Evolutionary conservation across 192 early-diverging fungal species (phyloP), one percentile per base, ranked within the genome.

Genomic region (Coemansia sp.): DNA sequence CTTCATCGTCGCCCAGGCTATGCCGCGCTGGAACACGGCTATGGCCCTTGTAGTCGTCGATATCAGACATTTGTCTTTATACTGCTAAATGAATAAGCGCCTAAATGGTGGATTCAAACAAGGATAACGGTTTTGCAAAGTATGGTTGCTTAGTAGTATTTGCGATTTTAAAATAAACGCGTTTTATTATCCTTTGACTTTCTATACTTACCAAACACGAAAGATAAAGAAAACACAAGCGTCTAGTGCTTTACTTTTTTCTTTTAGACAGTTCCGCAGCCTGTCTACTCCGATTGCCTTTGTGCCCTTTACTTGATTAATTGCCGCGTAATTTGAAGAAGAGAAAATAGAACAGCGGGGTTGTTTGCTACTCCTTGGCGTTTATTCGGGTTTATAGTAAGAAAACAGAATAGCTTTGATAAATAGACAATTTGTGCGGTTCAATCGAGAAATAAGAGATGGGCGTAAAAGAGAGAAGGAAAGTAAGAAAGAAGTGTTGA

Each of bases 11-110:
- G 39, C 12, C 81, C 35, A 75, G 84, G 30, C 83, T 82, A 37
- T 84, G 84, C 35, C 29, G 37, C 75, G 57, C 7, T 74, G 68
- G 73, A 82, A 72, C 30, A 69, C 84, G 68, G 72, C 84, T 58
- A 42, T 63, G 43, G 23, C 58, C 60, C 3, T 61, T 65, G 39
- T 58, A 55, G 53, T 71, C 72, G 43, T 64, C 65, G 30, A 65
- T 66, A 55, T 80, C 77, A 46, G 77, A 80, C 77, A 80, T 80
- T 31, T 57, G 48, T 46, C 30, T 43, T 39, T 29, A 43, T 16
- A 31, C 6, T 57, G 13, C 48, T 49, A 49, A 49, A 13, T 7
- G 21, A 13, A 39, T 15, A 39, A 1, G 37, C n/a, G n/a, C n/a
- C n/a, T n/a, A n/a, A n/a, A n/a, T n/a, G n/a, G n/a, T n/a, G n/a